Percentiles rank a stretch among this genome's conserved stretches.
Evolutionary conservation across 1,284 basidiomycete species (phyloP).

Genomic region (Heterobasidion occidentale): DNA sequence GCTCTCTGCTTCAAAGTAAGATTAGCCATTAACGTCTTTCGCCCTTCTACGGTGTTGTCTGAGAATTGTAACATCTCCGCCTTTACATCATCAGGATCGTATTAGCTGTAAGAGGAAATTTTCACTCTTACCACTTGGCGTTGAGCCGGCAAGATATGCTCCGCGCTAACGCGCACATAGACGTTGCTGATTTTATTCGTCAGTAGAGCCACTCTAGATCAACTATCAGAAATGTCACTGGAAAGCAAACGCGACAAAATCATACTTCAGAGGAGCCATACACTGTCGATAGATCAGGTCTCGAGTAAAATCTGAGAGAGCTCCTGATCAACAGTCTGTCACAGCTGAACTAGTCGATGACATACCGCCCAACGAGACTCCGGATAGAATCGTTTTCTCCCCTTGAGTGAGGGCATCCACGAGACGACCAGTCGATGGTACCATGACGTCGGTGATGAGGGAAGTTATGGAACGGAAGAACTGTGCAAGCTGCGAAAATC

Average conservation of each 20-base stretch:
- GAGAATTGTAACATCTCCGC: conserved; percentile 4
- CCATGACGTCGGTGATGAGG: conserved; percentile 3
- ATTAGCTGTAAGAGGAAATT: neutral
- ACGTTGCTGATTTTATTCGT: conserved; percentile 3
- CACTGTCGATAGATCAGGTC: conserved; percentile 5
- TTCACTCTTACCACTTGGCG: neutral
- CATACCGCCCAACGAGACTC: conserved; percentile 3
- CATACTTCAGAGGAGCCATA: conserved; percentile 6
- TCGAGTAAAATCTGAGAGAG: conserved; percentile 3
- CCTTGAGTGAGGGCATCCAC: conserved; percentile 1
- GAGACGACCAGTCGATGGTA: neutral
- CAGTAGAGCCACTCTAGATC: neutral
- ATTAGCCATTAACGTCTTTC: neutral
- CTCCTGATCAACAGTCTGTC: neutral
- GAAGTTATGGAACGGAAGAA: conserved; percentile 5
- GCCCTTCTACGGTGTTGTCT: neutral
- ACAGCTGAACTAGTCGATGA: no score
- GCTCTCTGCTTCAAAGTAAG: neutral
- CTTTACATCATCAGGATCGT: neutral
- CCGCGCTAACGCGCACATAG: conserved; percentile 1
- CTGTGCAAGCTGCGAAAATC: conserved; percentile 6
- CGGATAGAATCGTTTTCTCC: neutral
- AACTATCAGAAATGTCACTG: neutral
- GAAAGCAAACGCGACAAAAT: neutral
- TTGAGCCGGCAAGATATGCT: conserved; percentile 3